A percentile compares a stretch with the other conserved stretches of the same genome.
phyloP scores from a whole-genome alignment of 306 rosid species.

The Cucumis hystrix region DNA sequence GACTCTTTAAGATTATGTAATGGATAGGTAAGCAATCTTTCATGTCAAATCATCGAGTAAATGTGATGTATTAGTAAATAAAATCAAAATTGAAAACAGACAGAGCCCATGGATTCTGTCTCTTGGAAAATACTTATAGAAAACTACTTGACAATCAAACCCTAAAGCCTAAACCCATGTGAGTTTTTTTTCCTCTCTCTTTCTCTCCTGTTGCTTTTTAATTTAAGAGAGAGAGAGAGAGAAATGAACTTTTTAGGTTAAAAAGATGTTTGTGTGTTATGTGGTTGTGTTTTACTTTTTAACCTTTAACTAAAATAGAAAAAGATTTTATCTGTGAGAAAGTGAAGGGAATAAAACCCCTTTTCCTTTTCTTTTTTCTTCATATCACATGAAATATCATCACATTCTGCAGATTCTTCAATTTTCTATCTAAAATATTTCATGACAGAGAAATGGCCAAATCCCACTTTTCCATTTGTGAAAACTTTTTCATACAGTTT shows the following conservation, averaged over 20 bases:
- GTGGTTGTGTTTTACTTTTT: not conserved
- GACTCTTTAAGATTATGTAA: no score
- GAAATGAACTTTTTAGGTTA: not conserved
- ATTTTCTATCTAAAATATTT: not conserved
- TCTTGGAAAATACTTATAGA: not conserved
- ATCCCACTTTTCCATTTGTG: not conserved
- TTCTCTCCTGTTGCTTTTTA: not conserved
- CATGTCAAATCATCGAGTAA: not conserved
- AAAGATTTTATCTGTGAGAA: not conserved
- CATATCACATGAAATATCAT: not conserved
- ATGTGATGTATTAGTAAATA: not conserved
- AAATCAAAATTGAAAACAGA: not conserved
- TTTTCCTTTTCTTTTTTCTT: not conserved
- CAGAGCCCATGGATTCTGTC: not conserved
- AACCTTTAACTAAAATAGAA: conserved; percentile 1
- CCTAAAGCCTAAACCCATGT: not conserved
- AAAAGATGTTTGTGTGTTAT: not conserved
- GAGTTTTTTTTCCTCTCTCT: not conserved
- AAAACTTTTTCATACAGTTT: no score
- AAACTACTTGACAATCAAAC: not conserved
- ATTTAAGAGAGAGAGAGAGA: not conserved
- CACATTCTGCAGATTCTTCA: not conserved
- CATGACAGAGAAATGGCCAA: not conserved
- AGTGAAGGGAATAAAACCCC: not conserved
- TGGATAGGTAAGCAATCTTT: no score